Evolutionary conservation across 305 asterid genomes (phyloP).

Genomic region (Fraxinus floribunda): DNA sequence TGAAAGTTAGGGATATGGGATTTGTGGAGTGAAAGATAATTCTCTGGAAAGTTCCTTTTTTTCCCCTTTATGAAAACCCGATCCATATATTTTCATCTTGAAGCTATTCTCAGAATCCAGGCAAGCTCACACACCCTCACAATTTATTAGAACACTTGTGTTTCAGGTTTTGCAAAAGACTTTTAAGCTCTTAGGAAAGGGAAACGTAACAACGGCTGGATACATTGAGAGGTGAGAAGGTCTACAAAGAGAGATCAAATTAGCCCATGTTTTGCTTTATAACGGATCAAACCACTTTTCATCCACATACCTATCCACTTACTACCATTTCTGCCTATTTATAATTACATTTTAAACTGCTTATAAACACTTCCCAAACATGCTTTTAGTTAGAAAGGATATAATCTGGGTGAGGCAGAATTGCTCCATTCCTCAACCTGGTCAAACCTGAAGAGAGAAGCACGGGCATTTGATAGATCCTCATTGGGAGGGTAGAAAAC

Average conservation of each 20-base stretch:
- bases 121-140: background rate
- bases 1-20: background rate
- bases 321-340: background rate
- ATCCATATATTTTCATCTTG: background rate
- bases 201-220: background rate
- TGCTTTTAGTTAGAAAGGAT: background rate
- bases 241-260: background rate
- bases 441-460: background rate
- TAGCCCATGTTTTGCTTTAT: background rate
- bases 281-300: background rate
- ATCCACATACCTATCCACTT: background rate
- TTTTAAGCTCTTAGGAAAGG: background rate
- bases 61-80: background rate
- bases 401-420: background rate
- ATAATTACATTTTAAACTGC: background rate
- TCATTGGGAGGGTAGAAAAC: background rate
- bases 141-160: background rate
- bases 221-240: background rate
- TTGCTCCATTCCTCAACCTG: constrained; percentile 3
- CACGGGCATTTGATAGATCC: background rate
- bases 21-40: background rate
- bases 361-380: background rate
- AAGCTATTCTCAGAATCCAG: background rate
- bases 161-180: background rate
- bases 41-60: background rate